phyloP scores from a whole-genome alignment of 1,284 basidiomycete genomes.

The Kalmanozyma brasiliensis region DNA sequence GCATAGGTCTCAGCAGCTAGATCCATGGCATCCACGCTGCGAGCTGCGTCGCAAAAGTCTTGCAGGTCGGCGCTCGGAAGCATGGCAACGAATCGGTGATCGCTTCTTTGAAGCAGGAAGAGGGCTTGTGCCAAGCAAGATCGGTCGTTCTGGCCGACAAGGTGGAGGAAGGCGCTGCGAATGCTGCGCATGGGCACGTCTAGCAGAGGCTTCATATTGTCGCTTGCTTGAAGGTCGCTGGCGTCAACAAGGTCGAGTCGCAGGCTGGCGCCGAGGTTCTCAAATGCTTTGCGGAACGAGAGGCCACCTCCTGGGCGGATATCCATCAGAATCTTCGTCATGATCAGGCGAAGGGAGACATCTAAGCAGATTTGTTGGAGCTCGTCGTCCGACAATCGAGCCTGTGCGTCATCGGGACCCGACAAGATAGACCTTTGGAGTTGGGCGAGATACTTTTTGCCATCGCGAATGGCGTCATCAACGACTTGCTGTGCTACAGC shows the following conservation, averaged over 20 bases:
- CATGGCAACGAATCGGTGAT: slow-evolving; percentile 34
- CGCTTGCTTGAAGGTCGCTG: not conserved
- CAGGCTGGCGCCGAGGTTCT: slow-evolving; percentile 31
- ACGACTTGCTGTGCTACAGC: slow-evolving; percentile 30
- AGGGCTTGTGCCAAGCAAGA: slow-evolving; percentile 10
- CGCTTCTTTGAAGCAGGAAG: slow-evolving; percentile 26
- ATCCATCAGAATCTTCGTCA: slow-evolving; percentile 28
- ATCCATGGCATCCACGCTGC: not conserved
- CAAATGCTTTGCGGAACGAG: slow-evolving; percentile 34
- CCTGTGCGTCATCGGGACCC: not conserved
- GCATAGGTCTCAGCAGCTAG: slow-evolving; percentile 19
- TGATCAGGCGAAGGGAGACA: slow-evolving; percentile 34
- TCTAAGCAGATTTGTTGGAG: slow-evolving; percentile 34
- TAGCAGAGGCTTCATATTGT: slow-evolving; percentile 4
- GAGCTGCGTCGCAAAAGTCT: slow-evolving; percentile 26
- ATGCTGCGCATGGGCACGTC: slow-evolving; percentile 21
- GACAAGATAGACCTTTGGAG: slow-evolving; percentile 8
- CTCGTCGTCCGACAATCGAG: slow-evolving; percentile 7
- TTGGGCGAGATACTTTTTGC: slow-evolving; percentile 14
- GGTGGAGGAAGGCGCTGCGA: slow-evolving; percentile 20
- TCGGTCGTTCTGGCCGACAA: slow-evolving; percentile 21
- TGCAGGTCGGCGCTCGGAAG: slow-evolving; percentile 21
- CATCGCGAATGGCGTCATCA: slow-evolving; percentile 30
- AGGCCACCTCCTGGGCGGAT: slow-evolving; percentile 27
- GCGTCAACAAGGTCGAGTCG: slow-evolving; percentile 33